Evolutionary conservation across 352 stramenopile species (phyloP).

Genomic region (Globisporangium paroecandrum): DNA sequence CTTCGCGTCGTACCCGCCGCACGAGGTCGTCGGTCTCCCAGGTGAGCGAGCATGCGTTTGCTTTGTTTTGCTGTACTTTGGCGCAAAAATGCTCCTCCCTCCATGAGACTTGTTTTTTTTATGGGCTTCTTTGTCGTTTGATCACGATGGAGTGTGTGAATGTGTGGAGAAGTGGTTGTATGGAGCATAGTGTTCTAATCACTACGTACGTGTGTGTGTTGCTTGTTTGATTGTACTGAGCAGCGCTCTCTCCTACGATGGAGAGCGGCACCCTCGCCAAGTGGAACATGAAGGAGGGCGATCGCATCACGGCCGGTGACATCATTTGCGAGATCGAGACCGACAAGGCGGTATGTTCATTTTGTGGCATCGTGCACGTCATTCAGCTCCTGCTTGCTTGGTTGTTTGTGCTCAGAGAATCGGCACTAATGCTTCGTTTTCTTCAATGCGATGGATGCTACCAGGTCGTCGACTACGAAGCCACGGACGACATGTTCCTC

Average conservation of each 20-base stretch:
- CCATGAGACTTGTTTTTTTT: neutral
- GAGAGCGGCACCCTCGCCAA: conserved; percentile 93
- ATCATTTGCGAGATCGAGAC: conserved; percentile 98
- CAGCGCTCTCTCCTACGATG: conserved; percentile 97
- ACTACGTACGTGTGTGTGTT: neutral
- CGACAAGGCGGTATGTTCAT: conserved; percentile 92
- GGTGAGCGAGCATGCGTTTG: conserved; percentile 30
- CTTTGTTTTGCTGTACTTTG: neutral
- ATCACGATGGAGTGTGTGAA: neutral
- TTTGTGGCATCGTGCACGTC: neutral
- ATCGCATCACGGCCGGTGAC: conserved; percentile 91
- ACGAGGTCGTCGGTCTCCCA: conserved; percentile 78
- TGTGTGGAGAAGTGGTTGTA: neutral
- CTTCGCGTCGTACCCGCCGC: conserved; percentile 72
- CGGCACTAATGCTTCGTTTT: neutral
- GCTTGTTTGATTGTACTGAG: neutral
- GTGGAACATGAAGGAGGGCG: conserved; percentile 93
- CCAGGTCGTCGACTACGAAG: conserved; percentile 96
- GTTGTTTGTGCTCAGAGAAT: neutral
- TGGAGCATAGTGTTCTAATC: neutral
- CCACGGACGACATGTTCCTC: conserved; percentile 95
- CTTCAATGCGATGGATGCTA: neutral
- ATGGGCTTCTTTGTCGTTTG: neutral
- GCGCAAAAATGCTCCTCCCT: neutral
- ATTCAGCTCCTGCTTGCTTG: neutral